These are phyloP conservation scores for Curvularia lunata DNA, from an alignment of 2,329 filamentous ascomycete genomes.

Conservation along the genomic window DNA sequence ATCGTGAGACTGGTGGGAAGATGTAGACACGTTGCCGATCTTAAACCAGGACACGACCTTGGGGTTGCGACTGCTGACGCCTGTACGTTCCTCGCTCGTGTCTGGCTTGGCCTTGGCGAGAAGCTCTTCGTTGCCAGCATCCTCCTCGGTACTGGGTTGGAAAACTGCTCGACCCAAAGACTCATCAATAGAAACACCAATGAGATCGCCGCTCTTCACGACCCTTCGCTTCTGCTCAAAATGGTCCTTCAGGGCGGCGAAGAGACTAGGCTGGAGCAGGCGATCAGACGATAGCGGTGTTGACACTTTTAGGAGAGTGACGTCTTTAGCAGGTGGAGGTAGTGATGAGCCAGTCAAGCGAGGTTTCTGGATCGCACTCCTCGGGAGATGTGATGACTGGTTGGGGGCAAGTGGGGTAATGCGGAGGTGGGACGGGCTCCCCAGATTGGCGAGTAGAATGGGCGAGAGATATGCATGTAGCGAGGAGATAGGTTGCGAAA, in stretches of 20 bases:
- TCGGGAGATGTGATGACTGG: constrained; percentile 46
- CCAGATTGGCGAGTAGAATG: constrained; percentile 83
- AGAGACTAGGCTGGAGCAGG: constrained; percentile 81
- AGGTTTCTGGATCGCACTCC: constrained; percentile 51
- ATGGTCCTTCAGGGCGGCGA: constrained; percentile 85
- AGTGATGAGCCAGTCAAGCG: constrained; percentile 54
- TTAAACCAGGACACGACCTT: constrained; percentile 85
- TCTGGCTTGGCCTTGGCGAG: constrained; percentile 57
- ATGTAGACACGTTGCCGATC: constrained; percentile 69
- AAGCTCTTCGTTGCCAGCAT: constrained; percentile 60
- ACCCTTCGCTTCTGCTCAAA: constrained; percentile 84
- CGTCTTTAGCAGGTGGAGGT: constrained; percentile 72
- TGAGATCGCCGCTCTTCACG: constrained; percentile 83
- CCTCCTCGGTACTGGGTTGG: constrained; percentile 75
- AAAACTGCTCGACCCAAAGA: constrained; percentile 82
- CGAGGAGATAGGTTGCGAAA: constrained; percentile 33
- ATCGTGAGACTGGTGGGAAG: constrained; percentile 59
- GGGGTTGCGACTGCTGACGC: constrained; percentile 23
- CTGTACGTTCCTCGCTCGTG: constrained; percentile 23
- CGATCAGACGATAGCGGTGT: constrained; percentile 88
- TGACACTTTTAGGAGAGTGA: constrained; percentile 85
- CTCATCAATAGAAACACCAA: constrained; percentile 88
- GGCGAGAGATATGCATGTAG: constrained; percentile 76
- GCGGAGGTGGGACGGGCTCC: constrained; percentile 77
- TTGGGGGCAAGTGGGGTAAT: constrained; percentile 71